These are phyloP conservation scores for Eimeria tenella DNA, from an alignment of 169 alveolate genomes.

Conservation along the genomic window DNA sequence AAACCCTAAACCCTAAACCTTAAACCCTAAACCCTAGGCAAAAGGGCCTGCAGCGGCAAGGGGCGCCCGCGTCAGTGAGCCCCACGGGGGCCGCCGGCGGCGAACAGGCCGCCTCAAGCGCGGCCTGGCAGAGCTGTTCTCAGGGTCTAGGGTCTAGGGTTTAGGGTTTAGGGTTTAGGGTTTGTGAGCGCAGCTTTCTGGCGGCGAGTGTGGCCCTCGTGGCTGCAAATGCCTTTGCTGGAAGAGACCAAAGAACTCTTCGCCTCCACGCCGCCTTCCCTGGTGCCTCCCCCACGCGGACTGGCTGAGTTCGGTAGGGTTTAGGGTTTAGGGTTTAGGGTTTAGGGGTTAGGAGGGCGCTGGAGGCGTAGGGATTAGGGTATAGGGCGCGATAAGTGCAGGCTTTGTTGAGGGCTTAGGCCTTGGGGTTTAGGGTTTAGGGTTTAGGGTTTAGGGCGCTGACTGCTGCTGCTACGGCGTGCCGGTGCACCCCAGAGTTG, in stretches of 20 bases:
- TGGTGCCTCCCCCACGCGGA: not conserved
- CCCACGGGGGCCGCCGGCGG: too few relatives aligned
- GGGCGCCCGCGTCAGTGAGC: not conserved
- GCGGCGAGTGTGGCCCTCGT: conserved; percentile 41
- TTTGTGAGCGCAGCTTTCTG: conserved; percentile 14
- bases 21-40: not conserved
- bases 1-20: not conserved
- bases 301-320: not conserved
- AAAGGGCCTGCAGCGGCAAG: not conserved
- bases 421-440: conserved; percentile 2
- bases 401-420: not conserved
- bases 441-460: conserved; percentile 35
- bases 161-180: conserved; percentile 13
- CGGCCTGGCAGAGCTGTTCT: not conserved
- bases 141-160: not conserved
- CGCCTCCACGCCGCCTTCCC: not conserved
- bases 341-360: not conserved
- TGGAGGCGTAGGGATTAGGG: not conserved
- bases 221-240: conserved; percentile 33
- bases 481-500: too few relatives aligned
- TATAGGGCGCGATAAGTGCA: not conserved
- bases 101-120: too few relatives aligned
- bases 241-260: not conserved
- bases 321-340: conserved; percentile 35
- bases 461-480: too few relatives aligned